These are phyloP conservation scores for Ceratocystiopsis minuta DNA, from an alignment of 2,329 filamentous ascomycete genomes.

Conservation along the genomic window DNA sequence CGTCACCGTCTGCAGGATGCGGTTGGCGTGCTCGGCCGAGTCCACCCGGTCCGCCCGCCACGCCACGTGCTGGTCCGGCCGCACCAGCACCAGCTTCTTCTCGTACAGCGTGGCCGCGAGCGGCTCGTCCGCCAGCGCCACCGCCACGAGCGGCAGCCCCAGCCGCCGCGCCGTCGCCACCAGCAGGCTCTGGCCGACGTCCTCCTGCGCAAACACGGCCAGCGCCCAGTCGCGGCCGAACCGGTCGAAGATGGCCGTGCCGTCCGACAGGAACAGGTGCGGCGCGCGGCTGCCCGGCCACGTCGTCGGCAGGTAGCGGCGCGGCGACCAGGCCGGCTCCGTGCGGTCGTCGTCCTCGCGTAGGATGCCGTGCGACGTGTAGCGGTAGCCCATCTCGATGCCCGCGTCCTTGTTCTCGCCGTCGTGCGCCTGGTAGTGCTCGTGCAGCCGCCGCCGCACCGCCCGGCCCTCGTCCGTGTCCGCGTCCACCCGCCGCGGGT, in stretches of 20 bases:
- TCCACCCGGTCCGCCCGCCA: constrained; percentile 5
- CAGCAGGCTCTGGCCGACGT: neutral
- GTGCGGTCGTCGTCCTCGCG: neutral
- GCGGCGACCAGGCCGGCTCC: neutral
- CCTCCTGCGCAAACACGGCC: constrained; percentile 3
- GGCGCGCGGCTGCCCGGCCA: constrained; percentile 8
- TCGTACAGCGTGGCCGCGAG: constrained; percentile 4
- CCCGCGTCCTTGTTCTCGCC: constrained; percentile 13
- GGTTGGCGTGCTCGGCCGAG: neutral
- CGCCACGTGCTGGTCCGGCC: constrained; percentile 8
- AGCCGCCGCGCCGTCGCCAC: neutral
- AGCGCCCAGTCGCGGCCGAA: constrained; percentile 6
- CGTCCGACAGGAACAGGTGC: constrained; percentile 5
- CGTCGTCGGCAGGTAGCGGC: constrained; percentile 5
- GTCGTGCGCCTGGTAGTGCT: constrained; percentile 9
- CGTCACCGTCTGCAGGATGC: neutral
- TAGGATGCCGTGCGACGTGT: constrained; percentile 2
- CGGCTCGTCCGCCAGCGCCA: constrained; percentile 1
- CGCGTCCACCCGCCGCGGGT: neutral
- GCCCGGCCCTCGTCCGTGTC: constrained; percentile 1
- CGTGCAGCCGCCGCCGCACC: constrained; percentile 4
- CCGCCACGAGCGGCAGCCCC: constrained; percentile 1
- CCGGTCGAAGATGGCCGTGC: constrained; percentile 6
- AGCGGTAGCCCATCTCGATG: constrained; percentile 14
- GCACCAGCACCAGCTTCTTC: constrained; percentile 5